Conservation (phyloP, 768 basidiomycete species). For the Xerocomus brunneocitrinus region DNA sequence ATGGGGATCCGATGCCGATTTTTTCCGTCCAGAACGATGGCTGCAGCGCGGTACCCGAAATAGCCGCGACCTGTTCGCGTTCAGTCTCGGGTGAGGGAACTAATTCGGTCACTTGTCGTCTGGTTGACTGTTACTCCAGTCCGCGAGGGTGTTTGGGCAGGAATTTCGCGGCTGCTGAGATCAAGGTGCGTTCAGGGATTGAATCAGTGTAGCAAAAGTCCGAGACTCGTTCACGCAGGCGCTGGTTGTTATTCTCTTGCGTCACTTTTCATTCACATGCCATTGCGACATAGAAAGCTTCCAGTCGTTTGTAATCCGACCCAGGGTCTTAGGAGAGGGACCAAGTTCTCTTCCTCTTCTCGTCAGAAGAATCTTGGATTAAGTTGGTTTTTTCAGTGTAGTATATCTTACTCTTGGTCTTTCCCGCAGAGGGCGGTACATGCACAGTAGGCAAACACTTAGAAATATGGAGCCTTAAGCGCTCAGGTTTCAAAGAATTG, state of each 20-base stretch:
- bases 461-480: no score
- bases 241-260: constrained; percentile 48
- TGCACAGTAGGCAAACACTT: no score
- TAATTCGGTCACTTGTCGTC: neutral
- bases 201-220: constrained; percentile 18
- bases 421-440: neutral
- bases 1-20: constrained; percentile 58
- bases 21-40: constrained; percentile 65
- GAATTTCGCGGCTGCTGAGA: constrained; percentile 54
- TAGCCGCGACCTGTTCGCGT: constrained; percentile 48
- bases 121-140: constrained; percentile 30
- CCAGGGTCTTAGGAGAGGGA: constrained; percentile 49
- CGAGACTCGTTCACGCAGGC: constrained; percentile 18
- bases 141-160: constrained; percentile 59
- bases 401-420: constrained; percentile 1
- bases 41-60: constrained; percentile 37
- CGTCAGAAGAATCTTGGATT: constrained; percentile 32
- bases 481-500: no score
- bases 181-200: constrained; percentile 41
- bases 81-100: constrained; percentile 50
- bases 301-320: constrained; percentile 62
- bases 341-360: constrained; percentile 54
- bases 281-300: constrained; percentile 53
- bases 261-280: constrained; percentile 51
- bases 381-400: neutral